Base-by-base conservation (phyloP, 306 rosid species). In the Datisca glomerata region DNA sequence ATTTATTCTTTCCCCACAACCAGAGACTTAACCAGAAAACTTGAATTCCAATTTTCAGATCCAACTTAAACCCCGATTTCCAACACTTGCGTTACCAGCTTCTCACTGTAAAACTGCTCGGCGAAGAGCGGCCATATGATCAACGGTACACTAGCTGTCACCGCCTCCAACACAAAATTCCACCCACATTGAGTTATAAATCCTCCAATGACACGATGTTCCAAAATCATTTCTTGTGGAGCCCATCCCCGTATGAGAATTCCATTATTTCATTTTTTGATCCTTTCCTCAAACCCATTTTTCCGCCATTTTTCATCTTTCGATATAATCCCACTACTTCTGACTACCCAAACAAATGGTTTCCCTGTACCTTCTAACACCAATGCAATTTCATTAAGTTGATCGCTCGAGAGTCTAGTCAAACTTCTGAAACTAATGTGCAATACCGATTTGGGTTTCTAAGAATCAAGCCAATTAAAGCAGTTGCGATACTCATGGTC, bases 21-120 rank as follows among this genome's bases (percentile, higher is more conserved):
- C 2, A 31, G 34, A 14, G 32, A 21, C 0, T 7, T 23, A 4
- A 44, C 23, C 12, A 5, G 2, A 14, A 44, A 44, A 4, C 12
- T 8, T 14, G 8, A 24, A 11, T 44, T 44, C 28, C 31, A 23
- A 15, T 44, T 15, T 18, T 44, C 34, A 4, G 34, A 23, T 14
- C 49, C 49, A 13, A 40, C 44, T n/a, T 40, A 21, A 40, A 40
- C 19, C 44, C 24, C 24, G 11, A 24, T 44, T 9, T 44, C 13
- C 33, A 44, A 44, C 2, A 44, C 49, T 15, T 44, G 12, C 7
- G 24, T 16, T 0, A 44, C 23, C 10, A 44, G 34, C 49, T 44
- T 43, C 14, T 43, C 48, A 12, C 22, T 23, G 48, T n/a, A 23
- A 31, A 43, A 43, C 7, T 43, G 48, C 18, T 43, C 48, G 12